Evolutionary conservation across 805 yeast genomes (phyloP), one percentile per base, ranked within the genome.

Genomic region (Komagataella ulmi): DNA sequence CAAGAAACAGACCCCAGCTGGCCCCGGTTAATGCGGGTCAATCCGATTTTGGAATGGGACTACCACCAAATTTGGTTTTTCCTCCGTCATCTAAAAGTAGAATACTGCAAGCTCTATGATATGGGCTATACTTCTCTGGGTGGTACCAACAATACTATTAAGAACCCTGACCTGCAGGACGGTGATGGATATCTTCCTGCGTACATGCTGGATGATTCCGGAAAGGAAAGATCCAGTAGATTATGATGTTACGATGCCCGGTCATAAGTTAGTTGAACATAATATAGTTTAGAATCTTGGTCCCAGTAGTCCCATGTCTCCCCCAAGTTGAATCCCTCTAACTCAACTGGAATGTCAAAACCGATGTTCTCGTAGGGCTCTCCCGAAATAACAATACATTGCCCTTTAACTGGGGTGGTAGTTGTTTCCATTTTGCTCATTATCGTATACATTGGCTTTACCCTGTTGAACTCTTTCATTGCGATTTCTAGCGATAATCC

Each of bases 41-140:
- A 90, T 60, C 98, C 99, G 0, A 80, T 93, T 6, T 71, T 93
- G 46, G 86, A 86, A 52, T 93, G 98, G 98, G 77, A 77, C 45
- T 85, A 87, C 57, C 75, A 76, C 18, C 87, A 89, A 53, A 74
- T 93, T 2, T 93, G 99, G 99, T 79, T 79, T 56, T 90, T 91
- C 61, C 65, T 91, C 49, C 66, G 80, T 18, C 75, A 68, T 19
- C 69, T 79, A 18, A 61, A 73, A n/a, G 73, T 83, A 46, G 74
- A 74, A 2, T 89, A 91, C 63, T 91, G 98, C 63, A 58, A 62
- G 2, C 67, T 93, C 52, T 93, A 93, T 60, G 95, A 85, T 57
- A 52, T 58, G 44, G 99, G 99, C 0, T 93, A 84, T 61, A 90
- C 99, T 1, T 87, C 96, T 1, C 66, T 93, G 17, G 99, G 99